These are phyloP conservation scores for Pyricularia grisea DNA, from an alignment of 2,329 filamentous ascomycete genomes.

Conservation along the genomic window DNA sequence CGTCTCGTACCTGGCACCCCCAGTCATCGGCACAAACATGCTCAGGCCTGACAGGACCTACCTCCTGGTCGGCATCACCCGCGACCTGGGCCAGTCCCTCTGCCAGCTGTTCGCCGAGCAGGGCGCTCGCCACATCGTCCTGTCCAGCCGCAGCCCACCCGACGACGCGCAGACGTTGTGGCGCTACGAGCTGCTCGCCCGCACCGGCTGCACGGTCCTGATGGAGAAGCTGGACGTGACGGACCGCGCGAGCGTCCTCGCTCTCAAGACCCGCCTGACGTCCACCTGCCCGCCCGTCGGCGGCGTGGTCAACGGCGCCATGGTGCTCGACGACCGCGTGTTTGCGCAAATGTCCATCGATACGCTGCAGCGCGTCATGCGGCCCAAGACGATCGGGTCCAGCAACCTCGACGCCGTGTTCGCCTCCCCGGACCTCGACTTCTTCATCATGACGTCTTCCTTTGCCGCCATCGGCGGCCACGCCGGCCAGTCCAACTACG, in stretches of 20 bases:
- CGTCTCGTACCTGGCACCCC: slow-evolving; percentile 14
- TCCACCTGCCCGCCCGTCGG: slow-evolving; percentile 22
- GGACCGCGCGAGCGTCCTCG: slow-evolving; percentile 15
- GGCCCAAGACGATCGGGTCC: slow-evolving; percentile 30
- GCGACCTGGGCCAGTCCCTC: slow-evolving; percentile 35
- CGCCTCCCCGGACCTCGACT: slow-evolving; percentile 21
- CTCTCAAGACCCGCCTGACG: slow-evolving; percentile 12
- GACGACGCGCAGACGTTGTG: slow-evolving; percentile 16
- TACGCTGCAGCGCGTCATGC: slow-evolving; percentile 26
- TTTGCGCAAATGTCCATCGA: slow-evolving; percentile 30
- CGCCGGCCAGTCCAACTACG: slow-evolving; percentile 33
- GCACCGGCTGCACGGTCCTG: slow-evolving; percentile 13
- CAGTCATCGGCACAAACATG: slow-evolving; percentile 10
- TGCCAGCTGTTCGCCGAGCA: slow-evolving; percentile 25
- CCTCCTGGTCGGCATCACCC: slow-evolving; percentile 28
- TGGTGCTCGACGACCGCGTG: slow-evolving; percentile 33
- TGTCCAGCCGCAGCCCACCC: slow-evolving; percentile 28
- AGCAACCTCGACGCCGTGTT: slow-evolving; percentile 28
- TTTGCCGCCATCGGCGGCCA: slow-evolving; percentile 34
- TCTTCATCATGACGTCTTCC: slow-evolving; percentile 37
- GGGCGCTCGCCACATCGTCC: slow-evolving; percentile 27
- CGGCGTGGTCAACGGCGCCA: slow-evolving; percentile 33
- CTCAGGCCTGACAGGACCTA: slow-evolving; percentile 26
- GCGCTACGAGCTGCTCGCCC: slow-evolving; percentile 18
- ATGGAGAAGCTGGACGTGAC: slow-evolving; percentile 20